Base-by-base conservation (phyloP, 176 grass and related monocot genomes). In the Luzula sylvatica region DNA sequence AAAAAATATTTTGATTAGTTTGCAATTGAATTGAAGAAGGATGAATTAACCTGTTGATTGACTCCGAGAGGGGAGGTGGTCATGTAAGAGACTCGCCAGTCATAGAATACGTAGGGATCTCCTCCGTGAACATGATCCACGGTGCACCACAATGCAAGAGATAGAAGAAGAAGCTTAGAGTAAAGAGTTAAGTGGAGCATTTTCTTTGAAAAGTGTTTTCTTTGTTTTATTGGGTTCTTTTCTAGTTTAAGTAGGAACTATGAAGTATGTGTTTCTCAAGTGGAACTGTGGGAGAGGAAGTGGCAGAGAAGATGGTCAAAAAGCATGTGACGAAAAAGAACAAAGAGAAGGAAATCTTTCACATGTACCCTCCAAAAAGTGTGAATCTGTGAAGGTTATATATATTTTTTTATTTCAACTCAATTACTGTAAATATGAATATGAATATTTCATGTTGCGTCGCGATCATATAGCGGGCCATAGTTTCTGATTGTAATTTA, bases 21-120 rank as follows among this genome's bases (percentile, higher is more conserved):
- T n/a, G n/a, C n/a, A n/a, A n/a, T n/a, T n/a, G n/a, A 49, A 65
- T 24, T 24, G 21, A 44, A 47, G 0, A 12, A 55, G 3, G 3
- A 38, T 7, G 16, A 26, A 1, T n/a, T n/a, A 53, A 89, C 86
- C 90, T 88, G 55, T 51, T 95, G 90, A 15, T 78, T 78, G 2
- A 82, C 77, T 46, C 71, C 84, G 8, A 95, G 77, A 47, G 90
- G 90, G 11, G 75, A 65, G n/a, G 71, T 80, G 17, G 74, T 55
- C 54, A 69, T 32, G 81, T 96, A 96, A 28, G 80, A 79, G 19
- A 82, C 74, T 41, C 89, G 83, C 90, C 90, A 96, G 11, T 89
- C 74, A 67, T 73, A 89, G 81, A 85, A 96, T 23, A 68, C 77
- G 51, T 70, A 96, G n/a, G 90, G 90, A 68, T 96, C 84, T 53